phyloP scores from a whole-genome alignment of 305 asterid genomes.

The Fraxinus dipetala region DNA sequence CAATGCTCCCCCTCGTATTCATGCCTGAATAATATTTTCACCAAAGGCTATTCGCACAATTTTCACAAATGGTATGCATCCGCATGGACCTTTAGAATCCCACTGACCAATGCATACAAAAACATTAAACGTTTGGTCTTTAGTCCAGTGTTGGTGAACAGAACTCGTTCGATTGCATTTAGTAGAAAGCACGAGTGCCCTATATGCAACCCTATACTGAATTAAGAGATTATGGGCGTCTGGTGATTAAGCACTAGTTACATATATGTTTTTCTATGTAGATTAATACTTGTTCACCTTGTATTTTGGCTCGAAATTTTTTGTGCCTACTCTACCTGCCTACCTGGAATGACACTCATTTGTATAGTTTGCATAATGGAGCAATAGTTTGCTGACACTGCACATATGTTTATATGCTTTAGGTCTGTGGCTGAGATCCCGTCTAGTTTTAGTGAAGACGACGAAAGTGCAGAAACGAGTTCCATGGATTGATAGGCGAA shows the following conservation, averaged over 20 bases:
- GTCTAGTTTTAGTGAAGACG: slow-evolving; percentile 60
- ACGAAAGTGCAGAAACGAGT: slow-evolving; percentile 67
- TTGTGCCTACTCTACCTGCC: background rate
- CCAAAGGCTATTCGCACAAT: background rate
- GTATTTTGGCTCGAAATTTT: background rate
- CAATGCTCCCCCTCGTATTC: too few species aligned
- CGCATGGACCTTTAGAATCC: background rate
- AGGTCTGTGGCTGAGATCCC: slow-evolving; percentile 56
- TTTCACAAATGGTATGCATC: background rate
- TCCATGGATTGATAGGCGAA: slow-evolving; percentile 41
- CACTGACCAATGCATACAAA: background rate
- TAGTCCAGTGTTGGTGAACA: background rate
- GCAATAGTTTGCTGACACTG: background rate
- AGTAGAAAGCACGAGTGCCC: background rate
- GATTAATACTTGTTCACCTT: background rate
- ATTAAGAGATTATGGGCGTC: background rate
- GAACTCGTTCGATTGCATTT: background rate
- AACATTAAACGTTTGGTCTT: background rate
- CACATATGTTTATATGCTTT: background rate
- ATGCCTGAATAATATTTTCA: background rate
- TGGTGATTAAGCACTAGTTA: background rate
- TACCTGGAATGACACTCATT: background rate
- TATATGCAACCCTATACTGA: background rate
- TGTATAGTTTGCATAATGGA: background rate
- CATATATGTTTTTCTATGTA: background rate